These are phyloP conservation scores for Emergomyces pasteurianus DNA, from an alignment of 2,329 filamentous ascomycete genomes.

Conservation along the genomic window DNA sequence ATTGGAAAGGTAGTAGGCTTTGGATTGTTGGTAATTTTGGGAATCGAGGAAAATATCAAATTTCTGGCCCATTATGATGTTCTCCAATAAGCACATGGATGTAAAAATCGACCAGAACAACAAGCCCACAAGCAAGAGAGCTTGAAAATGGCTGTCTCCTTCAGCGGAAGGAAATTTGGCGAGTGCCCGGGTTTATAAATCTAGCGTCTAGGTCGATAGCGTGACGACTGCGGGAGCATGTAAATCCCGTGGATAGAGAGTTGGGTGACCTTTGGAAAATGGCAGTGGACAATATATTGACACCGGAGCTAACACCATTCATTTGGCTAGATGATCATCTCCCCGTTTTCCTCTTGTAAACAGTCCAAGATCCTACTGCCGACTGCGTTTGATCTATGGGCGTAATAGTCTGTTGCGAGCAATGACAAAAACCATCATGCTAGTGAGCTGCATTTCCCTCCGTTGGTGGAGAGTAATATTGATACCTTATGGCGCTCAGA, in stretches of 20 bases:
- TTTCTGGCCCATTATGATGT: neutral
- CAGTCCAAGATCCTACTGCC: no score
- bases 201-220: neutral
- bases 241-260: neutral
- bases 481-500: constrained; percentile 16
- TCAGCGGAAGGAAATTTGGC: neutral
- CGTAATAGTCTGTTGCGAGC: neutral
- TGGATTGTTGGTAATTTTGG: neutral
- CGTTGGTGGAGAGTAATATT: neutral
- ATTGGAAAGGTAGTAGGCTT: neutral
- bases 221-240: neutral
- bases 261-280: neutral
- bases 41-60: neutral
- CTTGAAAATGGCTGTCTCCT: neutral
- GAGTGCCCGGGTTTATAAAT: neutral
- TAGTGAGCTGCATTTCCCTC: neutral
- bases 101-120: neutral
- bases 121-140: neutral
- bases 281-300: neutral
- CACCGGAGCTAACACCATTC: no score
- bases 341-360: neutral
- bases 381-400: no score
- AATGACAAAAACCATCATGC: neutral
- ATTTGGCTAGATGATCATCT: no score
- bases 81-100: neutral